These are phyloP conservation scores for Saturnispora gosingensis DNA, from an alignment of 805 yeast species.

Conservation along the genomic window DNA sequence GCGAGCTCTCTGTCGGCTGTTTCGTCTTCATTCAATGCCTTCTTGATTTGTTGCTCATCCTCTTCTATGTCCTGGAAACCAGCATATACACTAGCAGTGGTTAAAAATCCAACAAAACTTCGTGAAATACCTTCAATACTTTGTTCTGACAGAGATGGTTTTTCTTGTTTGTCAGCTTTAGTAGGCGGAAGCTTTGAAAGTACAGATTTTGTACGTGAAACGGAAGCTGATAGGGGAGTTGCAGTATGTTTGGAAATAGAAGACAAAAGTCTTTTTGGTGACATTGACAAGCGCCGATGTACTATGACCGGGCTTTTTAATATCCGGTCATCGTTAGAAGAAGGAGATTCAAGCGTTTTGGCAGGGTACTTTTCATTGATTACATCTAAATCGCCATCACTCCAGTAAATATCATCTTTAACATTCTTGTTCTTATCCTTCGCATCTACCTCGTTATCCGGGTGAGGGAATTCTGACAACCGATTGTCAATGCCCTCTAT, in stretches of 20 bases:
- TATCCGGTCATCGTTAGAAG: background rate
- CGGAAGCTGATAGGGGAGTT: conserved; percentile 1
- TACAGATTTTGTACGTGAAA: conserved; percentile 1
- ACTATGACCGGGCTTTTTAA: background rate
- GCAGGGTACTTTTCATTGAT: background rate
- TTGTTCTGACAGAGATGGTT: conserved; percentile 2
- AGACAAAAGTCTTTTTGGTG: conserved; percentile 20
- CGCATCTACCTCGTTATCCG: background rate
- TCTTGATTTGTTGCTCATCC: conserved; percentile 20
- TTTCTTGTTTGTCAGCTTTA: background rate
- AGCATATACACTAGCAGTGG: conserved; percentile 49
- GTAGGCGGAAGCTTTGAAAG: background rate
- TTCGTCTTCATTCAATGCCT: conserved; percentile 9
- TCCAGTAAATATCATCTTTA: background rate
- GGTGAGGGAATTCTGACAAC: background rate
- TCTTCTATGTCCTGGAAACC: conserved; percentile 29
- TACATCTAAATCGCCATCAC: background rate
- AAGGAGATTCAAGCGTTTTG: background rate
- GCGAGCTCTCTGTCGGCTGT: background rate
- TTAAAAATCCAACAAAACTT: conserved; percentile 45
- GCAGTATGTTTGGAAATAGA: conserved; percentile 17
- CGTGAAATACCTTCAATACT: conserved; percentile 35
- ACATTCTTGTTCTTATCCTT: background rate
- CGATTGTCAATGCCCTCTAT: background rate
- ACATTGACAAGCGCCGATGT: conserved; percentile 15